These are phyloP conservation scores for Pichia sp. DNA, from an alignment of 1,139 yeast genomes.

Conservation along the genomic window DNA sequence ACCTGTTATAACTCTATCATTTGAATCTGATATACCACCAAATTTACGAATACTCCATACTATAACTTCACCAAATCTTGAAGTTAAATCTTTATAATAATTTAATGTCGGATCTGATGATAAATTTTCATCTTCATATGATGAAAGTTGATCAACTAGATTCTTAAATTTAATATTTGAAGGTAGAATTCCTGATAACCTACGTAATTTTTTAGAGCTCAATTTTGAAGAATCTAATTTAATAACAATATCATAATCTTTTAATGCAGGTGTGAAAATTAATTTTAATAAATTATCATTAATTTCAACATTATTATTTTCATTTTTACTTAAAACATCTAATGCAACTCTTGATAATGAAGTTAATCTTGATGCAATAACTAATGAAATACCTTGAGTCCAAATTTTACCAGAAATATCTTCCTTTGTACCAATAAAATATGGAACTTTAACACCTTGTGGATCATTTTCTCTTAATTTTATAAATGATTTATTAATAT, in stretches of 20 bases:
- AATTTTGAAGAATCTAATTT: conserved; percentile 36
- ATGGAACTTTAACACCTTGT: conserved; percentile 67
- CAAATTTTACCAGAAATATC: conserved; percentile 82
- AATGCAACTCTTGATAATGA: conserved; percentile 78
- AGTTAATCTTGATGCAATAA: conserved; percentile 82
- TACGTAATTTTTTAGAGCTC: conserved; percentile 32
- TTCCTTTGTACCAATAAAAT: conserved; percentile 73
- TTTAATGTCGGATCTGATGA: conserved; percentile 50
- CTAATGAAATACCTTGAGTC: conserved; percentile 59
- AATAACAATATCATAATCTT: conserved; percentile 78
- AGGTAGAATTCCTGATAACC: conserved; percentile 50
- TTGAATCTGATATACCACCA: conserved; percentile 38
- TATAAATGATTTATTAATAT: conserved; percentile 57
- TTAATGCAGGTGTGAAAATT: conserved; percentile 72
- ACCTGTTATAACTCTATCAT: conserved; percentile 64
- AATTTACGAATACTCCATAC: conserved; percentile 56
- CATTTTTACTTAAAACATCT: conserved; percentile 35
- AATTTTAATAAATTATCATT: conserved; percentile 43
- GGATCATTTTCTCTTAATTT: conserved; percentile 74
- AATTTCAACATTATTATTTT: conserved; percentile 9
- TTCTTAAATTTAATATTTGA: conserved; percentile 55
- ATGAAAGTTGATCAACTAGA: conserved; percentile 37
- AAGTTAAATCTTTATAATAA: conserved; percentile 49
- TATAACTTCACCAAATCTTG: conserved; percentile 46
- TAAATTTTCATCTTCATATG: conserved; percentile 38